Base-by-base conservation (phyloP, 805 yeast species). In the Candida boidinii region DNA sequence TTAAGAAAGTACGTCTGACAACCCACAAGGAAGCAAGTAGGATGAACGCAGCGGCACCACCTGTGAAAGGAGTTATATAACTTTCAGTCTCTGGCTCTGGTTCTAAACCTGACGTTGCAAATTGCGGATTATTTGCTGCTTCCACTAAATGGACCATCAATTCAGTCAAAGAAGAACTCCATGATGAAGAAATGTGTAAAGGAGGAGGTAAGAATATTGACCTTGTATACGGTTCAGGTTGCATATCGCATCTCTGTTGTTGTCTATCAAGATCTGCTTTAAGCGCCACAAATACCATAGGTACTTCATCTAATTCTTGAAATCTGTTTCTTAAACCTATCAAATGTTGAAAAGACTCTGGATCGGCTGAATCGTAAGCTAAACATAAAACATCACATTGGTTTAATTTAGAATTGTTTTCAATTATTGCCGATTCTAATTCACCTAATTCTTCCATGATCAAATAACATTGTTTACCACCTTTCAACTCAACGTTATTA, bases 261-360 rank as follows among this genome's bases (percentile, higher is more conserved):
- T 88, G 97, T 44, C 94, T 77, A 54, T 92, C 99, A 23, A 86
- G 63, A 56, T 92, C 99, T 0, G 98, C 97, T 50, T 92, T 92
- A 23, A 88, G 61, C 0, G 96, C 98, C 1, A 88, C 96, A 48
- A 79, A 84, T 0, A 92, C 77, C 4, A 80, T 70, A 0, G 99
- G 99, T 2, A 92, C 58, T 28, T 68, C 66, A 43, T 79, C 72
- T 14, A 79, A 57, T 21, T 64, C 60, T 2, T 76, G 71, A 46
- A 80, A 76, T 40, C 62, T 67, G 20, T 68, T 61, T 11, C 87
- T 60, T n/a, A 88, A 53, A 14, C 81, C 81, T 18, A 82, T 79
- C 33, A 88, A 59, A 50, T 83, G 76, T 34, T 87, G 83, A 54
- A 92, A 92, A 27, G 95, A 84, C 35, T 90, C 94, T 0, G 99